Evolutionary conservation across 2,329 filamentous ascomycete species (phyloP), one percentile per base, ranked within the genome.

Genomic region (Pyrenochaeta sp.): DNA sequence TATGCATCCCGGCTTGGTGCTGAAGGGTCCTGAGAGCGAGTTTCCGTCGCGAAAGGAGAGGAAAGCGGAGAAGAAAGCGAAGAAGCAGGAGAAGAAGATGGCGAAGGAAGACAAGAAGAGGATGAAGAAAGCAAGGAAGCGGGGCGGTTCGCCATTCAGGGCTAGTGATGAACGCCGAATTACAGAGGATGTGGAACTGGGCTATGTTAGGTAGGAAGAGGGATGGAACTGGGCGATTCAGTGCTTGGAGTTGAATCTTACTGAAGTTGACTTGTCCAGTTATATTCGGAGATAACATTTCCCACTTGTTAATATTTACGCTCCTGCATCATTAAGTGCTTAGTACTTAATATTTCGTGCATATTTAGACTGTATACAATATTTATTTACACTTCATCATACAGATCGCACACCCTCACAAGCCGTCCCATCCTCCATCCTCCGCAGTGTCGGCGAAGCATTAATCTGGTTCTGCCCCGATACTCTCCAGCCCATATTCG

Each of bases 31-130:
- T 3, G 57, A 59, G 5, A 59, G 50, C 15, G 61, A 67, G 21
- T 66, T 67, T 7, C 58, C 55, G 13, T 55, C 48, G 5, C 38
- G 58, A 7, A 67, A 60, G 37, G 53, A 59, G 47, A 59, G 51
- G 32, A 64, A 55, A 31, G 52, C 41, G 6, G 51, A 48, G n/a
- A 67, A 65, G 44, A 55, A 61, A 35, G 37, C 42, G 11, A 53
- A 39, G 27, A 61, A 58, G 22, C 36, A 21, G 10, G 44, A 44
- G 11, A 67, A n/a, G n/a, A n/a, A n/a, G n/a, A n/a, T n/a, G n/a
- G n/a, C n/a, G n/a, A n/a, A 60, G 35, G 55, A 48, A 38, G 43
- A 36, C 4, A 43, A 20, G 15, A 61, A 63, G 18, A 26, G n/a
- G 8, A 31, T 43, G 18, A 57, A 48, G 44, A 53, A 53, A 20